These are phyloP conservation scores for Asterophora parasitica DNA, from an alignment of 768 basidiomycete species.

Conservation along the genomic window DNA sequence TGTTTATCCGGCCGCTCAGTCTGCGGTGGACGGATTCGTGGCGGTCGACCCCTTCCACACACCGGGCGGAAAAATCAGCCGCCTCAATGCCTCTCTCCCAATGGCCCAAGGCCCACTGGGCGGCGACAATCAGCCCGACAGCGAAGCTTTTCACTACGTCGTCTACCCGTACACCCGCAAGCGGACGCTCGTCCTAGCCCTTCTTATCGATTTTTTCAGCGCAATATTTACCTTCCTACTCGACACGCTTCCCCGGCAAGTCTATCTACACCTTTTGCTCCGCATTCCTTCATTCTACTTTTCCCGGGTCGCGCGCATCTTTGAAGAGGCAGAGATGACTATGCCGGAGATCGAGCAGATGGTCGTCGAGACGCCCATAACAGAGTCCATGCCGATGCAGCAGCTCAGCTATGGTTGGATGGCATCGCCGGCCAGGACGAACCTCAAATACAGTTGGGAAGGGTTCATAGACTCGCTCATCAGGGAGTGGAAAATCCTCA, in stretches of 20 bases:
- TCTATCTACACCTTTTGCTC: conserved; percentile 39
- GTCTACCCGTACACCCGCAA: conserved; percentile 11
- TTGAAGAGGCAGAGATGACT: conserved; percentile 59
- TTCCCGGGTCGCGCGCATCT: conserved; percentile 57
- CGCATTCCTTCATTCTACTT: conserved; percentile 62
- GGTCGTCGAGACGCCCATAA: conserved; percentile 24
- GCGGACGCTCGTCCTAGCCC: conserved; percentile 28
- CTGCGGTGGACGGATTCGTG: conserved; percentile 1
- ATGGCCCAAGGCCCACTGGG: neutral
- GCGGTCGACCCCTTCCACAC: conserved; percentile 15
- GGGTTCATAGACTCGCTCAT: conserved; percentile 62
- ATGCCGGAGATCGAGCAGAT: conserved; percentile 49
- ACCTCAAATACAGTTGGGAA: conserved; percentile 55
- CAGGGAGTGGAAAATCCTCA: conserved; percentile 72
- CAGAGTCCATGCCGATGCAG: conserved; percentile 1
- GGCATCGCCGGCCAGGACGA: conserved; percentile 5
- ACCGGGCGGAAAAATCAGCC: neutral
- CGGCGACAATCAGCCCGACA: neutral
- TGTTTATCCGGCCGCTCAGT: neutral
- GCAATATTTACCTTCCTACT: conserved; percentile 14
- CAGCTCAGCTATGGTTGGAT: neutral
- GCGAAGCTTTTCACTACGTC: neutral
- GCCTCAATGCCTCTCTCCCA: neutral
- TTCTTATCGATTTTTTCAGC: conserved; percentile 47
- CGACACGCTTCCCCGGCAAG: conserved; percentile 21